A percentile compares a stretch with the other conserved stretches of the same genome.
phyloP scores from a whole-genome alignment of 208 protist genomes.

The Leishmania aethiopica region DNA sequence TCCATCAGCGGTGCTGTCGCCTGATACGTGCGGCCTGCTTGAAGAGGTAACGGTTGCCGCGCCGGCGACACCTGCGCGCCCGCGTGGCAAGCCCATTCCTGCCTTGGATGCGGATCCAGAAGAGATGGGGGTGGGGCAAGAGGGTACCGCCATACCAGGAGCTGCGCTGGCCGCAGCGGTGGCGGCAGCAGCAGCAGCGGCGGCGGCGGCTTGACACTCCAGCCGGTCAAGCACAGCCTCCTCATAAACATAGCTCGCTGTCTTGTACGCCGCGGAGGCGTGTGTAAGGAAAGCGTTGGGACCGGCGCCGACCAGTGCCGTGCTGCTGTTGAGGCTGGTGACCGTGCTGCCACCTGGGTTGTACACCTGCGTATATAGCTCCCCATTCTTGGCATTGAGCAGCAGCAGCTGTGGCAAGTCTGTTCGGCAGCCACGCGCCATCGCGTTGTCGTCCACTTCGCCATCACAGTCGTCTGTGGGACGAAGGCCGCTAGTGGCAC shows the following conservation, averaged over 20 bases:
- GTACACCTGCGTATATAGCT: conserved; percentile 74
- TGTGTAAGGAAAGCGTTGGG: conserved; percentile 53
- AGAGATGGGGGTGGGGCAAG: not conserved
- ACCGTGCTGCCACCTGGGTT: conserved; percentile 36
- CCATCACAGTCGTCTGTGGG: not conserved
- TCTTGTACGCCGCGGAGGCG: conserved; percentile 6
- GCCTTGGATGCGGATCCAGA: not conserved
- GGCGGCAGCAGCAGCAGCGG: no score
- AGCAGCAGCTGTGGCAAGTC: conserved; percentile 59
- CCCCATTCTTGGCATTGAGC: conserved; percentile 53
- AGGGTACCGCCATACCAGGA: not conserved
- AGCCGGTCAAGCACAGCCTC: conserved; percentile 16
- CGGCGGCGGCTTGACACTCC: conserved; percentile 10
- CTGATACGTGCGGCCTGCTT: not conserved
- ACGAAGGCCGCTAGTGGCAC: not conserved
- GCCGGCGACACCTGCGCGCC: not conserved
- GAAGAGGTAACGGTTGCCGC: not conserved
- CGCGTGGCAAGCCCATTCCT: not conserved
- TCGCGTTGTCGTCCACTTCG: not conserved
- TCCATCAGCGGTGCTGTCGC: not conserved
- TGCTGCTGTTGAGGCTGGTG: conserved; percentile 34
- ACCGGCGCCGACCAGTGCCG: conserved; percentile 44
- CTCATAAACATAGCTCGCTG: conserved; percentile 10
- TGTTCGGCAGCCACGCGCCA: conserved; percentile 35
- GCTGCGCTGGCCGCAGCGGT: not conserved